Evolutionary conservation across 2,329 filamentous ascomycete species (phyloP).

Genomic region (Sphaerulina vaccinii): DNA sequence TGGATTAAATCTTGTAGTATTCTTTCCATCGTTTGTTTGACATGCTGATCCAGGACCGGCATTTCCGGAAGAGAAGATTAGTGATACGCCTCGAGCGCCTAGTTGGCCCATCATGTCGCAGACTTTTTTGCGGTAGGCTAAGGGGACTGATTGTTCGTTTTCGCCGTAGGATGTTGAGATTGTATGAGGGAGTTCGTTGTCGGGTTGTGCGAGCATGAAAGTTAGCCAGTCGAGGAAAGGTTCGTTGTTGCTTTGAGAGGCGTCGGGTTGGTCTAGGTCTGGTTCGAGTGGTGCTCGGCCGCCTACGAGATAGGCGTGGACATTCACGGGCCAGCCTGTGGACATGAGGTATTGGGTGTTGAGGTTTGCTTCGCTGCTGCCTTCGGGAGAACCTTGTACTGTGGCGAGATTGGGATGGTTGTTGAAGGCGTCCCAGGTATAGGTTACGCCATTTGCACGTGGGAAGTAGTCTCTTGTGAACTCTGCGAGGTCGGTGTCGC

Average conservation of each 20-base stretch:
- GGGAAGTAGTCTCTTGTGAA: conserved; percentile 57
- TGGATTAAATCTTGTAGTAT: conserved; percentile 46
- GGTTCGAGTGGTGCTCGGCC: conserved; percentile 51
- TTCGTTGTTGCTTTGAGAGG: conserved; percentile 57
- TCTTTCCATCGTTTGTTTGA: conserved; percentile 46
- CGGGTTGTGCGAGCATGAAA: conserved; percentile 56
- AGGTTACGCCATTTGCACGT: conserved; percentile 49
- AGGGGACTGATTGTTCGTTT: conserved; percentile 61
- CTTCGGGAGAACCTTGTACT: conserved; percentile 43
- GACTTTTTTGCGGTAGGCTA: conserved; percentile 58
- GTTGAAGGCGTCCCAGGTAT: conserved; percentile 57
- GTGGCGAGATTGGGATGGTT: conserved; percentile 44
- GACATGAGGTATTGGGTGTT: conserved; percentile 62
- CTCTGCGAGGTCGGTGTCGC: conserved; percentile 54
- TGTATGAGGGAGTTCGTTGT: conserved; percentile 57
- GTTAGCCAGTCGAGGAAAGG: conserved; percentile 63
- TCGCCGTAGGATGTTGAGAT: conserved; percentile 66
- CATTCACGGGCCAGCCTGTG: conserved; percentile 54
- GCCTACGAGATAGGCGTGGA: conserved; percentile 59
- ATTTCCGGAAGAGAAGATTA: conserved; percentile 64
- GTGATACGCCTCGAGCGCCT: conserved; percentile 61
- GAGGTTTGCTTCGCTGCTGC: conserved; percentile 59
- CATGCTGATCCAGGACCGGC: conserved; percentile 54
- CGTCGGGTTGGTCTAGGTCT: conserved; percentile 43
- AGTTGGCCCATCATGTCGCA: conserved; percentile 65